phyloP scores from a whole-genome alignment of 805 yeast species.

The Metschnikowia baotianmanensis region DNA sequence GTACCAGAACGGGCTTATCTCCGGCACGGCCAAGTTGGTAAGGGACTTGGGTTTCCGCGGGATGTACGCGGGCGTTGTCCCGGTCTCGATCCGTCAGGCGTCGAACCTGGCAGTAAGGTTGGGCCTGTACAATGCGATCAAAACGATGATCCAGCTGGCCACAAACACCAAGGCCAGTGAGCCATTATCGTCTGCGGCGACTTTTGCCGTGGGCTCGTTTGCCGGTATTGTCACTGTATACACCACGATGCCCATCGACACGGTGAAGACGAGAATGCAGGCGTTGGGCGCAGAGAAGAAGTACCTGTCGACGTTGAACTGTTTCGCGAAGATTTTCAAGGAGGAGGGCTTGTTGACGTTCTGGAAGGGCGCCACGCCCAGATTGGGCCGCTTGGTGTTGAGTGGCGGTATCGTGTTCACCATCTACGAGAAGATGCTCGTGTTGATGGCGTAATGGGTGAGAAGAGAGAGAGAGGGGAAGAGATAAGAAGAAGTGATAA shows the following conservation, averaged over 20 bases:
- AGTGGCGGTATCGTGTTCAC: constrained; percentile 98
- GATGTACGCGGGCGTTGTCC: constrained; percentile 83
- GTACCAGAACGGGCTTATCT: constrained; percentile 61
- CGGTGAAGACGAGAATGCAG: constrained; percentile 97
- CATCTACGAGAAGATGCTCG: constrained; percentile 86
- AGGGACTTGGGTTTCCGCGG: constrained; percentile 81
- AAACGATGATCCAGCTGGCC: constrained; percentile 70
- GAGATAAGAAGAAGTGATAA: too few species aligned
- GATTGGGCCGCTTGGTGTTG: constrained; percentile 85
- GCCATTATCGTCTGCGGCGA: constrained; percentile 73
- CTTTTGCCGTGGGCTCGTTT: constrained; percentile 86
- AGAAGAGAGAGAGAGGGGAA: too few species aligned
- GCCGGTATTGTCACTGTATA: constrained; percentile 90
- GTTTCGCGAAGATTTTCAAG: constrained; percentile 74
- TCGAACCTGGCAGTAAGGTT: constrained; percentile 92
- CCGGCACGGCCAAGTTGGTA: constrained; percentile 64
- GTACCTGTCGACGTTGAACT: constrained; percentile 75
- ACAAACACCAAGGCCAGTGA: constrained; percentile 63
- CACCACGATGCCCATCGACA: constrained; percentile 92
- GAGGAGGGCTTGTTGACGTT: constrained; percentile 89
- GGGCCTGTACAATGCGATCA: constrained; percentile 89
- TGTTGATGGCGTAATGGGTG: constrained; percentile 49
- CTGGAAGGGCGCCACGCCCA: constrained; percentile 98
- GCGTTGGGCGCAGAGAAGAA: constrained; percentile 71
- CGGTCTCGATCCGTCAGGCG: constrained; percentile 94